These are phyloP conservation scores for Kodamaea suecica DNA, from an alignment of 1,139 yeast genomes.

Conservation along the genomic window DNA sequence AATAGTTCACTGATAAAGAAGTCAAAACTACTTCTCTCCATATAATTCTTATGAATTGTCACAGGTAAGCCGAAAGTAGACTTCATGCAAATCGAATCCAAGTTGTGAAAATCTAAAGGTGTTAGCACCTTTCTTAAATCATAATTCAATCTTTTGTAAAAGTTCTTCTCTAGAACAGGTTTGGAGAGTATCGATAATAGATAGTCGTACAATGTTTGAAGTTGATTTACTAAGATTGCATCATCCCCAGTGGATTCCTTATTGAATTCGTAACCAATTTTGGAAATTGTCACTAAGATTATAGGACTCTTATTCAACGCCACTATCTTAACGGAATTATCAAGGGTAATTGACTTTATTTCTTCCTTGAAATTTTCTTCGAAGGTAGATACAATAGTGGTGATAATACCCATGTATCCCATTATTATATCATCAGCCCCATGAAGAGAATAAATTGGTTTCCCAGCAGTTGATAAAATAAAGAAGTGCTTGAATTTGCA, in stretches of 20 bases:
- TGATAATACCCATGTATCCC: slow-evolving; percentile 73
- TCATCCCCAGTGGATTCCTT: slow-evolving; percentile 15
- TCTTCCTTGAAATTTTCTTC: slow-evolving; percentile 40
- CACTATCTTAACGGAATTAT: slow-evolving; percentile 49
- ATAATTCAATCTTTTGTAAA: slow-evolving; percentile 70
- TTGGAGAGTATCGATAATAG: slow-evolving; percentile 77
- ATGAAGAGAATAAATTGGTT: slow-evolving; percentile 81
- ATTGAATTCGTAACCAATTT: slow-evolving; percentile 32
- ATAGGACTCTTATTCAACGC: slow-evolving; percentile 68
- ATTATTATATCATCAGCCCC: slow-evolving; percentile 70
- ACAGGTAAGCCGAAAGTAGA: slow-evolving; percentile 37
- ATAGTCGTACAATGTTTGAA: slow-evolving; percentile 74
- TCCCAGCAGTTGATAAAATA: slow-evolving; percentile 87
- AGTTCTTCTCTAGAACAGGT: slow-evolving; percentile 67
- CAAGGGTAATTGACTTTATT: slow-evolving; percentile 25
- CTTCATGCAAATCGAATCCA: slow-evolving; percentile 59
- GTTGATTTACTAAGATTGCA: slow-evolving; percentile 46
- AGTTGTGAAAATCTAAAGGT: slow-evolving; percentile 60
- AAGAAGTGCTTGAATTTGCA: slow-evolving; percentile 64
- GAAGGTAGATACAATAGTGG: slow-evolving; percentile 63
- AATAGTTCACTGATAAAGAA: slow-evolving; percentile 29
- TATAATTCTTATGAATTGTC: slow-evolving; percentile 1
- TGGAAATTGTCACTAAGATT: slow-evolving; percentile 70
- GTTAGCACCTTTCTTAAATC: slow-evolving; percentile 78
- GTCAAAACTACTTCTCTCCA: slow-evolving; percentile 21